These are phyloP conservation scores for Tuber microsphaerosporum DNA, from an alignment of 495 filamentous ascomycete genomes.

Conservation along the genomic window DNA sequence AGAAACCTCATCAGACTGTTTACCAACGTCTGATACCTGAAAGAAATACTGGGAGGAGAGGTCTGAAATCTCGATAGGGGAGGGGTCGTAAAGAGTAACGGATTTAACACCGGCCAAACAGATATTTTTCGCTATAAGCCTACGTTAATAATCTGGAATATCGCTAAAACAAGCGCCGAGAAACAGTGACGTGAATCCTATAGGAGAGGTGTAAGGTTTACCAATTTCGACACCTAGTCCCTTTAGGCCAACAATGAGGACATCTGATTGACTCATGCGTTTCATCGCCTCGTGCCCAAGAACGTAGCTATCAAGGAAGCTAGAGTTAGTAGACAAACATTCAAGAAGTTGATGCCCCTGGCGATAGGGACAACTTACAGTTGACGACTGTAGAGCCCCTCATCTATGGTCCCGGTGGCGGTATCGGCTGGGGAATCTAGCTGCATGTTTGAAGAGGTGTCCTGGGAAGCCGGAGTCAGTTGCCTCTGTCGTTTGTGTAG, in stretches of 20 bases:
- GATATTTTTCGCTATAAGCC: constrained; percentile 77
- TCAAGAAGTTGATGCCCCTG: neutral
- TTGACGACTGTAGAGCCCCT: constrained; percentile 94
- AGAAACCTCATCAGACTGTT: constrained; percentile 77
- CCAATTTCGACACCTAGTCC: constrained; percentile 93
- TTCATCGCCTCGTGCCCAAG: constrained; percentile 99
- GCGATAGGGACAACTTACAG: constrained; percentile 51
- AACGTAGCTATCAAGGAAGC: constrained; percentile 57
- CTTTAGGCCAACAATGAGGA: constrained; percentile 84
- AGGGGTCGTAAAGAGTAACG: constrained; percentile 39
- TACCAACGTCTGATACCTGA: constrained; percentile 77
- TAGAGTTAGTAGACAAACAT: constrained; percentile 16
- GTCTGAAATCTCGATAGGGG: constrained; percentile 35
- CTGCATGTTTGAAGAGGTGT: constrained; percentile 42
- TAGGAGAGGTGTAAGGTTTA: constrained; percentile 41
- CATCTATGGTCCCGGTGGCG: constrained; percentile 70
- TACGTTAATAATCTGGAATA: constrained; percentile 6
- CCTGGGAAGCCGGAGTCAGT: constrained; percentile 3
- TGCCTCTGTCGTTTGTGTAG: neutral
- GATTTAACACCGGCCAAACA: constrained; percentile 91
- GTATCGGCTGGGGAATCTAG: constrained; percentile 45
- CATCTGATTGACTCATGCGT: constrained; percentile 92
- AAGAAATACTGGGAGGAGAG: constrained; percentile 72
- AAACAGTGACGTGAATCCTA: neutral
- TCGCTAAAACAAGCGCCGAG: neutral